Evolutionary conservation across 495 filamentous ascomycete genomes (phyloP), one percentile per base, ranked within the genome.

Genomic region (Aspergillus ostianus): DNA sequence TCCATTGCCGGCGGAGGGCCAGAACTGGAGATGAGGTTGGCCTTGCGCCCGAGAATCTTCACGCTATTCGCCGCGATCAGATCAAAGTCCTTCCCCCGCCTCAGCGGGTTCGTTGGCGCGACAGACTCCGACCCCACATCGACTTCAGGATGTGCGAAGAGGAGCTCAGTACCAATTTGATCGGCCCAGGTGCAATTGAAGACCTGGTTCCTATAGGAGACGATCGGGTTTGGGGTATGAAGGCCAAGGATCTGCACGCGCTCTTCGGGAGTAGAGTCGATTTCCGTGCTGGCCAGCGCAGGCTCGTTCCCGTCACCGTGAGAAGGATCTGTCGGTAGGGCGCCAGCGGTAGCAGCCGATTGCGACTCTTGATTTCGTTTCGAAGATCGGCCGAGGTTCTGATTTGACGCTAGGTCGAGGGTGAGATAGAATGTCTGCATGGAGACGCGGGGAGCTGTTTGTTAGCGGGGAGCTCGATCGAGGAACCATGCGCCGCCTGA

Each of bases 221-320:
- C 75, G 30, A 95, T 71, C 0, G 92, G 92, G 60, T 89, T 77
- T 64, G 63, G 30, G 67, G 85, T 86, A 69, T 95, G 89, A 4
- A 96, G 81, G 47, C 88, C 91, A 17, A 92, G 78, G 49, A 97
- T 85, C 62, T 96, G 90, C n/a, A 97, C 85, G 73, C 73, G 61
- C 63, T 78, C 66, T 71, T 67, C 50, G 47, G 67, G 30, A 15
- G 64, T 54, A 18, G 55, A 56, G 50, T 67, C 66, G 17, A 59
- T 29, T 26, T 76, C 73, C 20, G 68, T 55, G 27, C 57, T 64
- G 32, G 66, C 67, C 50, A 71, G 60, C 19, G 70, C 53, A 12
- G 64, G 18, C 21, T 64, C 58, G 30, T 64, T 62, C n/a, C 51
- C 55, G 19, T 67, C 59, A 27, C 62, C 17, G 20, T 57, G 58